Percentiles rank a stretch among this genome's conserved stretches.
These are phyloP conservation scores for Verticillium nubilum DNA, from an alignment of 2,329 filamentous ascomycete genomes.

Conservation along the genomic window DNA sequence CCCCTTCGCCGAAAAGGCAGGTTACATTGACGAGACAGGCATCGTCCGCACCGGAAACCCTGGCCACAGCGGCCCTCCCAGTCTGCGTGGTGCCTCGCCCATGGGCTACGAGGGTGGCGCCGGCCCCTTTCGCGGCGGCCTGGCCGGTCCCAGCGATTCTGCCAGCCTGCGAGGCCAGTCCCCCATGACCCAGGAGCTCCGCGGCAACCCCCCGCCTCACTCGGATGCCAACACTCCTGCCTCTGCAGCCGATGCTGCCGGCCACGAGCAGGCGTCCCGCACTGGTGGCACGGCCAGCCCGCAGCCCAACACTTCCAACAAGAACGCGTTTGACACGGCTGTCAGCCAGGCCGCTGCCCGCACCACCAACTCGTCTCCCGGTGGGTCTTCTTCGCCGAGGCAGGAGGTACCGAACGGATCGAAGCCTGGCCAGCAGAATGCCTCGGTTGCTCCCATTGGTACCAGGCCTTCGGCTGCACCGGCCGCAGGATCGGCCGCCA, in stretches of 20 bases:
- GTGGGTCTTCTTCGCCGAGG: slow-evolving; percentile 73
- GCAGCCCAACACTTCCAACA: slow-evolving; percentile 59
- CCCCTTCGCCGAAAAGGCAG: slow-evolving; percentile 60
- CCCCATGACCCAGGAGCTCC: slow-evolving; percentile 52
- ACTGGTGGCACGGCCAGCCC: slow-evolving; percentile 85
- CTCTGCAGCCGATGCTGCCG: slow-evolving; percentile 32
- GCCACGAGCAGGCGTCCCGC: slow-evolving; percentile 55
- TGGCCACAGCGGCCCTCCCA: slow-evolving; percentile 56
- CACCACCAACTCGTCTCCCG: slow-evolving; percentile 82
- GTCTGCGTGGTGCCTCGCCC: slow-evolving; percentile 72
- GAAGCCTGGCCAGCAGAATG: slow-evolving; percentile 49
- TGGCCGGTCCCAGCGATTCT: slow-evolving; percentile 26
- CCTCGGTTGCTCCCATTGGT: slow-evolving; percentile 84
- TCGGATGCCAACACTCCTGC: slow-evolving; percentile 43
- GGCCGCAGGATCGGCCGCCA: slow-evolving; percentile 37
- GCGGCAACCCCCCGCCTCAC: slow-evolving; percentile 33
- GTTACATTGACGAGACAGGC: slow-evolving; percentile 64
- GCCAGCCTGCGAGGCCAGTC: neutral
- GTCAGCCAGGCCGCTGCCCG: slow-evolving; percentile 68
- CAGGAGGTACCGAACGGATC: slow-evolving; percentile 50
- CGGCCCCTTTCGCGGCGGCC: slow-evolving; percentile 28
- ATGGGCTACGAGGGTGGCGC: slow-evolving; percentile 62
- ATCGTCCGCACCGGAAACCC: slow-evolving; percentile 60
- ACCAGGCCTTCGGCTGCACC: slow-evolving; percentile 69
- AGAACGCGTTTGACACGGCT: slow-evolving; percentile 55